A percentile compares a stretch with the other conserved stretches of the same genome.
These are phyloP conservation scores for Adansonia gregorii DNA, from an alignment of 441 rosid genomes.

Conservation along the genomic window DNA sequence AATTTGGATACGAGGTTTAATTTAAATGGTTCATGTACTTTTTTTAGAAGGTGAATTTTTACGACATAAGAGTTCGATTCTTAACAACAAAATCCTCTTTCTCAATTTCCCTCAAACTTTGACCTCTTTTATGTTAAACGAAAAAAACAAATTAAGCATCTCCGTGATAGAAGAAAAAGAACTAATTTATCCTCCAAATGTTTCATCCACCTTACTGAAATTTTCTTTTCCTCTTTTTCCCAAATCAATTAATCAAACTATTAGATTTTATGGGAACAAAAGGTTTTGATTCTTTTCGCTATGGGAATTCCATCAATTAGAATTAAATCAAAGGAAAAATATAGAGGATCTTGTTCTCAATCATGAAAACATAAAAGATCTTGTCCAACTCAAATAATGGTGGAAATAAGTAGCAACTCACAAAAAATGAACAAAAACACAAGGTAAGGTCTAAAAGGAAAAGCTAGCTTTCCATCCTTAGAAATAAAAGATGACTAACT, in stretches of 20 bases:
- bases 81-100: no score
- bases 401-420: not conserved
- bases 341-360: conserved; percentile 1
- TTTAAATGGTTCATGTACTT: no score
- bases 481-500: not conserved
- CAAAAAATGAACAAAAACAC: not conserved
- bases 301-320: not conserved
- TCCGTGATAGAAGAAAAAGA: not conserved
- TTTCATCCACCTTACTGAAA: not conserved
- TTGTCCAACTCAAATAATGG: not conserved
- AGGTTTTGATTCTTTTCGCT: not conserved
- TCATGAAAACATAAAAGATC: conserved; percentile 3
- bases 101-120: no score
- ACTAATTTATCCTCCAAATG: not conserved
- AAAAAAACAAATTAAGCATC: not conserved
- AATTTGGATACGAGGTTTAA: not conserved
- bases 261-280: not conserved
- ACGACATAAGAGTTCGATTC: no score
- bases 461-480: not conserved
- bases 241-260: conserved; percentile 5
- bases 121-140: no score
- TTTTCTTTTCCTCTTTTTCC: not conserved
- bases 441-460: not conserved
- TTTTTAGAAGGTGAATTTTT: no score
- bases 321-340: not conserved